Evolutionary conservation across 2,329 filamentous ascomycete species (phyloP), one percentile per base, ranked within the genome.

Genomic region (Exserohilum turcica): DNA sequence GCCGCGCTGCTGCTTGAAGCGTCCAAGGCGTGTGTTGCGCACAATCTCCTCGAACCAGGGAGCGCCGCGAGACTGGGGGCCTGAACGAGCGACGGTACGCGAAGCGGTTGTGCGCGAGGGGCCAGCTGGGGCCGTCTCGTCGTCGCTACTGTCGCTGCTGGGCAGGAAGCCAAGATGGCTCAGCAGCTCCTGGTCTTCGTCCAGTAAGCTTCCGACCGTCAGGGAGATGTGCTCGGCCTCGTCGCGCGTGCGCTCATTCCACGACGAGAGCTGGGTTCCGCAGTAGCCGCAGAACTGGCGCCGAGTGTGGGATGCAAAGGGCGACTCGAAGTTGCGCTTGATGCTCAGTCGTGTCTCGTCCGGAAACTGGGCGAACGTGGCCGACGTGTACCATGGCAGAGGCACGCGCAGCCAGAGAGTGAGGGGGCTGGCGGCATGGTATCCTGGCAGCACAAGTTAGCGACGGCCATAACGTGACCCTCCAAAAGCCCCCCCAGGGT

Each of bases 281-380:
- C 92, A 96, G 77, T 89, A 95, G 19, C 92, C 92, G 76, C 92
- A 97, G 75, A 97, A 97, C 62, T 91, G 84, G 43, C 90, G 86
- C 70, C 88, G 86, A 6, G 71, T 85, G 83, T 13, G 56, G 2
- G 86, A 85, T 2, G 66, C 57, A 18, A 71, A 61, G 13, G 71
- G 73, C 2, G 74, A 76, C 50, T 71, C 57, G 63, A 77, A 80
- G 37, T 74, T 78, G 43, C 77, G 75, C 47, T 77, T 77, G 64
- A 80, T 80, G 48, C 70, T 74, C 36, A 63, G 56, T 48, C 75
- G 77, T 6, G 74, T 75, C 77, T 96, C 92, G 74, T 96, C 90
- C 2, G 88, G 83, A 72, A 88, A 92, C 71, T 87, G 88, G 40
- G 91, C 84, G 61, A 86, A 83, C 1, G 90, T 94, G 33, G 83